These are phyloP conservation scores for Leptographium wingfieldii DNA, from an alignment of 2,329 filamentous ascomycete genomes.

Conservation along the genomic window DNA sequence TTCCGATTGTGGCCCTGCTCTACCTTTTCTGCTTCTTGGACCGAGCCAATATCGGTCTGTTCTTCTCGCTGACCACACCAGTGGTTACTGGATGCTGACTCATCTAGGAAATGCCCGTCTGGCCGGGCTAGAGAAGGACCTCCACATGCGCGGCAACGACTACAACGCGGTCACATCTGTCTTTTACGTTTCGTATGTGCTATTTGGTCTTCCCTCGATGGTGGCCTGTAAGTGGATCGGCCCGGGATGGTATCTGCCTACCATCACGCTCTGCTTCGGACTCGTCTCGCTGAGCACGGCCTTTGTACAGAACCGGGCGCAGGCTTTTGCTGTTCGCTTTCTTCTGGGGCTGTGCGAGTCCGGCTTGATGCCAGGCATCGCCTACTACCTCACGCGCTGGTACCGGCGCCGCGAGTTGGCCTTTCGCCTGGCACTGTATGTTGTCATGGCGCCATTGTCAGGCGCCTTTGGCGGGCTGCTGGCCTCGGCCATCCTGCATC, in stretches of 20 bases:
- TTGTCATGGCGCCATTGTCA: constrained; percentile 40
- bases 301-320: constrained; percentile 40
- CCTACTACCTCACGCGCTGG: constrained; percentile 62
- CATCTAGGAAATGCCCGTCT: constrained; percentile 51
- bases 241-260: constrained; percentile 59
- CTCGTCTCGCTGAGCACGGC: constrained; percentile 51
- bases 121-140: constrained; percentile 50
- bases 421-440: constrained; percentile 47
- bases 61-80: not conserved
- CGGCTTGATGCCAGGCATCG: constrained; percentile 61
- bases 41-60: constrained; percentile 56
- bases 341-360: constrained; percentile 39
- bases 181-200: constrained; percentile 62
- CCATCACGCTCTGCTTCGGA: constrained; percentile 49
- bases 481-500: constrained; percentile 6
- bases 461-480: constrained; percentile 9
- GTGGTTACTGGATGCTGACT: not conserved
- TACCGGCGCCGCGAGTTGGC: constrained; percentile 47
- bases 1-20: constrained; percentile 52
- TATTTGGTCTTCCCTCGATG: constrained; percentile 59
- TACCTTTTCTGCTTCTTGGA: constrained; percentile 68
- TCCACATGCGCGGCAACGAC: constrained; percentile 47
- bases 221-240: constrained; percentile 59
- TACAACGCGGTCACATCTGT: constrained; percentile 56
- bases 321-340: constrained; percentile 30